These are phyloP conservation scores for Trifolium pratense DNA, from an alignment of 306 rosid species.

Conservation along the genomic window DNA sequence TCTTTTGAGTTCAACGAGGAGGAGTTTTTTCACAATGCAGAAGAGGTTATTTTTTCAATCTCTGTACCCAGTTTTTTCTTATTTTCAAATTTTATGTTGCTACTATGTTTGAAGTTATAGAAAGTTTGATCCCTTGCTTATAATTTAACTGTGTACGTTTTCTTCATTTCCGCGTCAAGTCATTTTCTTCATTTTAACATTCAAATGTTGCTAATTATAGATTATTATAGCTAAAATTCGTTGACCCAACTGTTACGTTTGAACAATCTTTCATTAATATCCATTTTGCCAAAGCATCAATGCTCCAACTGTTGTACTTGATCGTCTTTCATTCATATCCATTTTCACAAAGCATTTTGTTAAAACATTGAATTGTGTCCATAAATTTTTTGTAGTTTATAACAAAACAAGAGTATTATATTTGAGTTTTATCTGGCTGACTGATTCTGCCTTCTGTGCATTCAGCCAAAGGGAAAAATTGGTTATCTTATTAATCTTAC, in stretches of 20 bases:
- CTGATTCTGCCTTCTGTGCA: constrained; percentile 3
- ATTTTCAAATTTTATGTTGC: constrained; percentile 8
- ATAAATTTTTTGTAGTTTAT: not conserved
- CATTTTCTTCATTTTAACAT: not conserved
- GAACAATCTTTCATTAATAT: not conserved
- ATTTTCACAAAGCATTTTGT: not conserved
- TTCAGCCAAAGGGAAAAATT: not conserved
- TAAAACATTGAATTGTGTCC: not conserved
- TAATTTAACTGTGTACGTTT: constrained; percentile 1
- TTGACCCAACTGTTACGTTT: not conserved
- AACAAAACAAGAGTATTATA: not conserved
- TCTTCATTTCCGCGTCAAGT: constrained; percentile 24
- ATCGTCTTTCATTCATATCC: not conserved
- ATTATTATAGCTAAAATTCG: not conserved
- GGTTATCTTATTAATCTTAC: not conserved
- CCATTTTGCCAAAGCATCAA: not conserved
- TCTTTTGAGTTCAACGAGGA: constrained; percentile 61
- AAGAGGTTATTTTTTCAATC: constrained; percentile 60
- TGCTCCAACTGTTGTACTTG: not conserved
- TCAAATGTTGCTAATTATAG: not conserved
- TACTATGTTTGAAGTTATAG: not conserved
- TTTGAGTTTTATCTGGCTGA: no score
- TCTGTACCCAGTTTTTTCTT: not conserved
- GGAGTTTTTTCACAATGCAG: constrained; percentile 66
- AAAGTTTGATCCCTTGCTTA: not conserved